These are phyloP conservation scores for Insectozyma bohioensis DNA, from an alignment of 1,139 yeast species.

Conservation along the genomic window DNA sequence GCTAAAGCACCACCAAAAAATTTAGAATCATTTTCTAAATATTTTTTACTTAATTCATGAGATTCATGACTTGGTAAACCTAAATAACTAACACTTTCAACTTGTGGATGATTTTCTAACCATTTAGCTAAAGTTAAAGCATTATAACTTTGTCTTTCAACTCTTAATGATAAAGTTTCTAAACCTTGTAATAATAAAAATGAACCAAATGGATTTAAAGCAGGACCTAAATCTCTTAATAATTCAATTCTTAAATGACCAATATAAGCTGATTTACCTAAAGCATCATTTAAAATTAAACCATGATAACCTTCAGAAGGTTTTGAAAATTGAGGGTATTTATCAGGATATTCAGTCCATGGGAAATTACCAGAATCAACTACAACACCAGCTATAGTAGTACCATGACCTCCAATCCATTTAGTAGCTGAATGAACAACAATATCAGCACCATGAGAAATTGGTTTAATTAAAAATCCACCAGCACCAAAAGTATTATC, in stretches of 20 bases:
- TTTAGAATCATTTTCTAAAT: conserved; percentile 60
- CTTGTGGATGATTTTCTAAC: conserved; percentile 71
- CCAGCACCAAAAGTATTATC: conserved; percentile 99
- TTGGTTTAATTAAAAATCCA: conserved; percentile 82
- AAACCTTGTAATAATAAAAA: conserved; percentile 87
- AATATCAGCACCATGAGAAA: conserved; percentile 88
- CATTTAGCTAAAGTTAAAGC: conserved; percentile 79
- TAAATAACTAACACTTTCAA: conserved; percentile 87
- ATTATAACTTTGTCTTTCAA: conserved; percentile 85
- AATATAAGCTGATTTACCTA: conserved; percentile 78
- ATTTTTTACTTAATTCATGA: conserved; percentile 80
- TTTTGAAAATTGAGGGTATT: conserved; percentile 85
- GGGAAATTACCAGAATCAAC: conserved; percentile 92
- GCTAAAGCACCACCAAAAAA: conserved; percentile 81
- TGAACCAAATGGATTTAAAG: conserved; percentile 84
- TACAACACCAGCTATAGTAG: conserved; percentile 89
- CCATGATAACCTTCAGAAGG: conserved; percentile 97
- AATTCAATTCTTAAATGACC: conserved; percentile 82
- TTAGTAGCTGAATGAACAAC: conserved; percentile 90
- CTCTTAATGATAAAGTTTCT: conserved; percentile 90
- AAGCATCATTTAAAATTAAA: conserved; percentile 72
- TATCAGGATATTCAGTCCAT: conserved; percentile 81
- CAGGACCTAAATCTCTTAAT: conserved; percentile 89
- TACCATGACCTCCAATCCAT: conserved; percentile 99
- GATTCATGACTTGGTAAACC: conserved; percentile 83